Conservation (phyloP, 495 filamentous ascomycete species). For the Trichodelitschia bisporula region DNA sequence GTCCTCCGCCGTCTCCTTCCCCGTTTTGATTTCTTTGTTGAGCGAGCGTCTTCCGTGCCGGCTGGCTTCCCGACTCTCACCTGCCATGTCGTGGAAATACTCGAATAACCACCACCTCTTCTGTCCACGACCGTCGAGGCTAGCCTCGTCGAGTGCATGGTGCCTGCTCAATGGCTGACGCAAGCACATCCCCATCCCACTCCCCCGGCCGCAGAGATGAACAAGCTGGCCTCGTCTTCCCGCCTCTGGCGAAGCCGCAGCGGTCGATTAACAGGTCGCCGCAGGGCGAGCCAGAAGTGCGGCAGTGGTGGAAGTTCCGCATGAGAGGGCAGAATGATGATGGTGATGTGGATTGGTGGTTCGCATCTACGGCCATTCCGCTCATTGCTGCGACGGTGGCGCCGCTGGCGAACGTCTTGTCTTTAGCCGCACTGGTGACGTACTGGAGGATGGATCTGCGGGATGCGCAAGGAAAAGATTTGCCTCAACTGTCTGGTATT, state of each 20-base stretch:
- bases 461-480: slow-evolving; percentile 10
- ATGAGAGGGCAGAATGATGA: background rate
- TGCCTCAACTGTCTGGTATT: slow-evolving; percentile 18
- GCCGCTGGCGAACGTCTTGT: slow-evolving; percentile 50
- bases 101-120: too few species aligned
- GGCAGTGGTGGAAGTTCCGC: background rate
- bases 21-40: too few species aligned
- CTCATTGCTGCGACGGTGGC: slow-evolving; percentile 46
- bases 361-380: slow-evolving; percentile 53
- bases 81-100: too few species aligned
- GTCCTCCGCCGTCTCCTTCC: too few species aligned
- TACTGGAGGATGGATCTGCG: slow-evolving; percentile 31
- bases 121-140: too few species aligned
- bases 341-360: slow-evolving; percentile 34
- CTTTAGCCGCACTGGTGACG: slow-evolving; percentile 45
- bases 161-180: too few species aligned
- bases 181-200: too few species aligned
- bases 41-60: too few species aligned
- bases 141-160: too few species aligned
- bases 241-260: background rate
- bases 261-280: background rate
- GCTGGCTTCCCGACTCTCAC: too few species aligned
- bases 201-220: too few species aligned
- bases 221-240: too few species aligned
- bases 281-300: slow-evolving; percentile 4